Base-by-base conservation (phyloP, 257 asterid genomes). In the Haberlea rhodopensis region DNA sequence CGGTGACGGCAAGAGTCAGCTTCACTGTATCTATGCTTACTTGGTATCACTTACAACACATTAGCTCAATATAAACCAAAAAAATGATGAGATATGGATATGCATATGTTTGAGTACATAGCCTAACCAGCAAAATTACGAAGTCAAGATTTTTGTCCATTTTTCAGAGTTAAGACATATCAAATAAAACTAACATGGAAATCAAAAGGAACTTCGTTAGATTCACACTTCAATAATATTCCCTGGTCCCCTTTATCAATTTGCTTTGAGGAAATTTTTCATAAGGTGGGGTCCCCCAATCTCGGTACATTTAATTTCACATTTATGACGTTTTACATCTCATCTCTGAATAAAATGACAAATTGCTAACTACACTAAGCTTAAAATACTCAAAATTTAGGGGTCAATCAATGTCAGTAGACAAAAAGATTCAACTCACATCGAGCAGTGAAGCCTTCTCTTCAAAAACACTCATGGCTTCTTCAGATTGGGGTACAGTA, bases 401-500 rank as follows among this genome's bases (percentile, higher is more conserved):
- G 6, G 73, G 54, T 27, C 29, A 57, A 63, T 23, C 20, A 64
- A 55, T 59, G 34, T 48, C 18, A 9, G 34, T 62, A 49, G 22
- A 55, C 43, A 60, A 22, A 71, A 49, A 40, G n/a, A 20, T 32
- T 69, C 23, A 62, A 85, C 91, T 80, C 78, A 85, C 91, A 54
- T 70, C 74, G 68, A 85, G 66, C 67, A 67, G 66, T 54, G 88
- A 63, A 68, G 91, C 88, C 75, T 80, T 85, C 83, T 80, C 80
- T 73, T 69, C 80, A 57, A 85, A 86, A 65, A 80, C 85, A 56
- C 16, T n/a, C 88, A 85, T 85, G 64, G 91, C 91, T 74, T 85
- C 91, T 69, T 80, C 86, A 57, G 88, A 88, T 70, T 85, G 91
- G 52, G 86, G 84, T 26, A 80, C 91, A 28, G 88, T 82, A 66